Percentiles rank a stretch among this genome's conserved stretches.
Conservation (phyloP, 2,329 filamentous ascomycete species). For the Magnaporthiopsis incrustans region DNA sequence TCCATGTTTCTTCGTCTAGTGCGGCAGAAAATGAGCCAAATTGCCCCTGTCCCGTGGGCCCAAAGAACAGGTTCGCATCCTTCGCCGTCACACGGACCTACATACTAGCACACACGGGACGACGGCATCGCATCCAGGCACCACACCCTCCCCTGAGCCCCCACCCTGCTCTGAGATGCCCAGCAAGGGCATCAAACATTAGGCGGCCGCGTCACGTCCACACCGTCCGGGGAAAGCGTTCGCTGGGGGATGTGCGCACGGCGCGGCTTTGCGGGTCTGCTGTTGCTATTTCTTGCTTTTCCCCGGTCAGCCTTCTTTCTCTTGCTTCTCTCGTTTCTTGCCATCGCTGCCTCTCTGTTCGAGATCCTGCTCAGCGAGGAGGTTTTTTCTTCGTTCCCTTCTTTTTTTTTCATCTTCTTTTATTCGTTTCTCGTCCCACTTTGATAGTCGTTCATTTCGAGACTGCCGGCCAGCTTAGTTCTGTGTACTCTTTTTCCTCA, state of each 20-base stretch:
- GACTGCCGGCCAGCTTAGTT: conserved; percentile 4
- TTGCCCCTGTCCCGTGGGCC: background rate
- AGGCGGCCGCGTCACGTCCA: background rate
- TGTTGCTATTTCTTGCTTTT: background rate
- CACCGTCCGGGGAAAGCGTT: background rate
- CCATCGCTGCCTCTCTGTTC: conserved; percentile 2
- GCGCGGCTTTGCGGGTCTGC: background rate
- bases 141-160: background rate
- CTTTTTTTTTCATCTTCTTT: background rate
- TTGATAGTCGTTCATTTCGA: conserved; percentile 6
- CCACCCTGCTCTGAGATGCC: background rate
- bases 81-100: background rate
- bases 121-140: background rate
- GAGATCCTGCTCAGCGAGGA: background rate
- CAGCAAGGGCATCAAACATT: background rate
- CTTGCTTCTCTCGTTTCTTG: background rate
- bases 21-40: background rate
- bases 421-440: conserved; percentile 3
- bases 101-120: background rate
- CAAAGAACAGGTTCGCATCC: background rate
- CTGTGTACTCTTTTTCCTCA: background rate
- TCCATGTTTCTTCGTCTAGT: background rate
- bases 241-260: background rate
- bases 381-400: background rate
- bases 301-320: background rate